A percentile compares a stretch with the other conserved stretches of the same genome.
Conservation (phyloP, 495 filamentous ascomycete species). For the Tuber indicum region DNA sequence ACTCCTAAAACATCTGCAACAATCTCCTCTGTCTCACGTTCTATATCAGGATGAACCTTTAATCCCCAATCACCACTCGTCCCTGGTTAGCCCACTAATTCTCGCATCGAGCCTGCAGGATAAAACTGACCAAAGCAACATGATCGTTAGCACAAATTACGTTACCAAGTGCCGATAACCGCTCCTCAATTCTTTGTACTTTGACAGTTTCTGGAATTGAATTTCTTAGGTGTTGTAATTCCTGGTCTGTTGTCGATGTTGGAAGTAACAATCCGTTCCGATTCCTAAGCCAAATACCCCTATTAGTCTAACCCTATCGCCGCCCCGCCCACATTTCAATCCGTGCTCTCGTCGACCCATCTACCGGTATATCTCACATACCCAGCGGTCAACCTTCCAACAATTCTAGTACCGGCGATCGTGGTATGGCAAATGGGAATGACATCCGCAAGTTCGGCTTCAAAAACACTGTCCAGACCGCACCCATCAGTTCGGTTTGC, state of each 20-base stretch:
- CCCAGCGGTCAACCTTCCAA: constrained; percentile 92
- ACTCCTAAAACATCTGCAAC: constrained; percentile 95
- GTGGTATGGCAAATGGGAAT: constrained; percentile 96
- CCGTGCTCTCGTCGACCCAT: not conserved
- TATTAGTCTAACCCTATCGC: not conserved
- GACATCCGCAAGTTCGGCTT: constrained; percentile 92
- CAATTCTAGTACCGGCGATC: constrained; percentile 93
- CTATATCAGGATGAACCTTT: constrained; percentile 73
- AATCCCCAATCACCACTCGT: not conserved
- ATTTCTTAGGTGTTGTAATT: constrained; percentile 93
- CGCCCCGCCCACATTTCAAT: not conserved
- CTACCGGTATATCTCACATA: constrained; percentile 46
- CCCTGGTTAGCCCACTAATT: not conserved
- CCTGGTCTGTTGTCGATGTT: constrained; percentile 93
- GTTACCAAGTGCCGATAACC: constrained; percentile 89
- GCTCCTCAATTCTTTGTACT: constrained; percentile 92
- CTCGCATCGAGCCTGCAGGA: not conserved
- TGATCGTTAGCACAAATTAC: constrained; percentile 96
- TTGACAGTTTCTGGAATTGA: constrained; percentile 81
- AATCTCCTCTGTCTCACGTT: constrained; percentile 92
- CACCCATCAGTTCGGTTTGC: constrained; percentile 11
- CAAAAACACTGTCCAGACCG: constrained; percentile 58
- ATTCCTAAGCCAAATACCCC: constrained; percentile 56
- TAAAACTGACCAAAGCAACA: constrained; percentile 65
- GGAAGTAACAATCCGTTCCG: constrained; percentile 93